Evolutionary conservation across 257 asterid genomes (phyloP).

Genomic region (Parsonsia alboflavescens): DNA sequence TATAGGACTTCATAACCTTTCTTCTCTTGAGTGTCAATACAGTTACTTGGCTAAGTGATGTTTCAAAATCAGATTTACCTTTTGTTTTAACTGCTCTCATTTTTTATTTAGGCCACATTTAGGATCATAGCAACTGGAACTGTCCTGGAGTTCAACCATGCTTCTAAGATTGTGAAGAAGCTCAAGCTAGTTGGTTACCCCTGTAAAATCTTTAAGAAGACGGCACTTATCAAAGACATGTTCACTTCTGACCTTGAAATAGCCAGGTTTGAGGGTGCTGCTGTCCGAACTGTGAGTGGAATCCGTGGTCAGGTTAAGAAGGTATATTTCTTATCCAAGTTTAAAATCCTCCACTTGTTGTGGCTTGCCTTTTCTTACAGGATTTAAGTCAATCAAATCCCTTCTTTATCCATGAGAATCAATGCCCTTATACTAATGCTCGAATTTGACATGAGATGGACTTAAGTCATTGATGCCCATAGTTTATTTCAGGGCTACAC

Average conservation of each 20-base stretch:
- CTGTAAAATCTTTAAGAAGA: constrained; percentile 85
- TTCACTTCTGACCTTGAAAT: constrained; percentile 98
- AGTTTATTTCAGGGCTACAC: neutral
- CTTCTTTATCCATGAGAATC: no score
- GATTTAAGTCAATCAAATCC: neutral
- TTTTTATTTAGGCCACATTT: constrained; percentile 65
- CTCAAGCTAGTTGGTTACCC: constrained; percentile 89
- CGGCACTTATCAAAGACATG: constrained; percentile 91
- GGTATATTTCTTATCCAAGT: constrained; percentile 40
- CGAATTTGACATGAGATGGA: neutral
- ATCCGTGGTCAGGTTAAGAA: constrained; percentile 96
- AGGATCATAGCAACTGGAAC: constrained; percentile 94
- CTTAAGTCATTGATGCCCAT: neutral
- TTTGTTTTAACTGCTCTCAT: constrained; percentile 8
- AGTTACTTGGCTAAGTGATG: neutral
- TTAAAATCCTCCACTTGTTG: neutral
- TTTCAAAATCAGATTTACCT: neutral
- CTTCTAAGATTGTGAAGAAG: constrained; percentile 79
- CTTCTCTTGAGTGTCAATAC: no score
- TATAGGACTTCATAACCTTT: no score
- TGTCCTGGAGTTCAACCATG: constrained; percentile 89
- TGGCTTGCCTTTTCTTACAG: neutral
- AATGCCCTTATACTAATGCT: no score
- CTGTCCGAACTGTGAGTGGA: constrained; percentile 90
- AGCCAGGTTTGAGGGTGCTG: constrained; percentile 98